A percentile compares a stretch with the other conserved stretches of the same genome.
Evolutionary conservation across 2,329 filamentous ascomycete genomes (phyloP).

Genomic region (Ascochyta viciae-villosae): DNA sequence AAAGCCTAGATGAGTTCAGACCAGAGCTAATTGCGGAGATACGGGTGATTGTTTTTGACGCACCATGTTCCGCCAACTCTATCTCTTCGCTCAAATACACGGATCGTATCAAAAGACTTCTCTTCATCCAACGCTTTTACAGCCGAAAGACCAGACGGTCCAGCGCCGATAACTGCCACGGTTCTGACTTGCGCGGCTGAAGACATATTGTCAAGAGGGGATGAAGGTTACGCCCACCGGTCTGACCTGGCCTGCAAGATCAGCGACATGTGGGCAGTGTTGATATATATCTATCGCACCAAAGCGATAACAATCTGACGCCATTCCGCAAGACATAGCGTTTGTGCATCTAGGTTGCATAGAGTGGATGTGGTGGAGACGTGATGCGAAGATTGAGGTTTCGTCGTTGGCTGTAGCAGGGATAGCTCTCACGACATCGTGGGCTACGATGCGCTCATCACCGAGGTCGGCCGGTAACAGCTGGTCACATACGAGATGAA

Average conservation of each 20-base stretch:
- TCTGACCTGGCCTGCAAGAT: background rate
- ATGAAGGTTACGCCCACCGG: too few species aligned
- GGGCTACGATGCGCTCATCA: conserved; percentile 9
- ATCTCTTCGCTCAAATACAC: conserved; percentile 68
- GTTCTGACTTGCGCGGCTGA: background rate
- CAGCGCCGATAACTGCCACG: conserved; percentile 8
- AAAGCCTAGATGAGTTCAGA: conserved; percentile 22
- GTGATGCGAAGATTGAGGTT: background rate
- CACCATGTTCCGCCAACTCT: conserved; percentile 69
- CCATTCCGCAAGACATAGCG: conserved; percentile 12
- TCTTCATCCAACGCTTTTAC: conserved; percentile 46
- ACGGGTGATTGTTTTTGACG: conserved; percentile 16
- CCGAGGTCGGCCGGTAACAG: conserved; percentile 2
- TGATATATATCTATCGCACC: too few species aligned
- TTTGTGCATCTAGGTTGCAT: background rate
- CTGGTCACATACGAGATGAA: background rate
- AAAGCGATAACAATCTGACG: background rate
- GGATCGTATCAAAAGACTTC: conserved; percentile 60
- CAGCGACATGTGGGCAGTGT: too few species aligned
- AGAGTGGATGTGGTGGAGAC: conserved; percentile 5
- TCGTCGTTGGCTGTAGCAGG: conserved; percentile 6
- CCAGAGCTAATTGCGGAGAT: too few species aligned
- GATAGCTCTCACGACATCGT: conserved; percentile 8
- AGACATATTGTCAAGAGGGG: background rate
- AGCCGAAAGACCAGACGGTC: conserved; percentile 7